Conservation (phyloP, 1,139 yeast species). For the Geotrichum reessii region DNA sequence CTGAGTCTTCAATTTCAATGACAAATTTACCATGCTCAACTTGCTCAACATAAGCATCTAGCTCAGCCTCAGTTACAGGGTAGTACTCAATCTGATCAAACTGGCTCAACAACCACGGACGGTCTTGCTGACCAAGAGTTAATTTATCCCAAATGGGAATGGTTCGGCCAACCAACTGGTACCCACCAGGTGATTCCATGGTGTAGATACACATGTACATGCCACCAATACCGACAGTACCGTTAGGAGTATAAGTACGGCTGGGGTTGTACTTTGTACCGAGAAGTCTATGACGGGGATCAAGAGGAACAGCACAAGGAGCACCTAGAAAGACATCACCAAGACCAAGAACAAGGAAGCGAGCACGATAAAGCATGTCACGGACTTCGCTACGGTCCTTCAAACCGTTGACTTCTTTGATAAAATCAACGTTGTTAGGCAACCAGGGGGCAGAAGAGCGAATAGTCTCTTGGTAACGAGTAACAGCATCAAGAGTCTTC, state of each 20-base stretch:
- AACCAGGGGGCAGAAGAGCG: conserved; percentile 94
- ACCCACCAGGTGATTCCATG: conserved; percentile 98
- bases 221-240: conserved; percentile 97
- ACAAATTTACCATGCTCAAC: conserved; percentile 75
- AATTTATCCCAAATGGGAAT: conserved; percentile 97
- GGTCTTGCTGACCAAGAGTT: conserved; percentile 62
- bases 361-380: conserved; percentile 79
- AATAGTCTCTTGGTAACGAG: conserved; percentile 87
- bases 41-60: conserved; percentile 65
- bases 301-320: conserved; percentile 96
- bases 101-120: conserved; percentile 87
- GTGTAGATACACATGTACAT: conserved; percentile 98
- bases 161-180: conserved; percentile 93
- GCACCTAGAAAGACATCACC: conserved; percentile 98
- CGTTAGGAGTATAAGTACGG: conserved; percentile 91
- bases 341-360: conserved; percentile 85
- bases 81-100: conserved; percentile 93
- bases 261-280: conserved; percentile 96
- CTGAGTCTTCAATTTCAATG: conserved; percentile 68
- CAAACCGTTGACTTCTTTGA: conserved; percentile 80
- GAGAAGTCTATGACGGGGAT: conserved; percentile 86
- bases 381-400: conserved; percentile 62
- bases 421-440: conserved; percentile 93
- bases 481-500: conserved; percentile 81
- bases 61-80: conserved; percentile 79